Evolutionary conservation across 257 asterid species (phyloP), one percentile per base, ranked within the genome.

Genomic region (Scutellaria barbata): DNA sequence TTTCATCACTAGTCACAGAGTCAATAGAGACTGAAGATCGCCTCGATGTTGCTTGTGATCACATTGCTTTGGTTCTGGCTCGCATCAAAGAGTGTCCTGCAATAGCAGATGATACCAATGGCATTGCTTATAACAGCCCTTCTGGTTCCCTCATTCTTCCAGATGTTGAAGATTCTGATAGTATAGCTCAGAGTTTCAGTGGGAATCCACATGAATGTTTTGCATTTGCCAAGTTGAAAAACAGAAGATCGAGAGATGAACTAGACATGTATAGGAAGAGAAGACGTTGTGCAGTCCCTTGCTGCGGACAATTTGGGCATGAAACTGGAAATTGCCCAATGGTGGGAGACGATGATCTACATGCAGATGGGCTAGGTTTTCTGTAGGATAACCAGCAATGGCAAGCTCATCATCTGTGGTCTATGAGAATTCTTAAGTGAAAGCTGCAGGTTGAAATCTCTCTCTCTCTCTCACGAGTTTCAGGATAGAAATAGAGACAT

Each of bases 161-260:
- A 13, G 87, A 80, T 40, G 88, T 87, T 30, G 95, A 82, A 73
- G 90, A 85, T 67, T 84, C 88, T 61, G 83, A 80, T 40, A 62
- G 90, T 11, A 78, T 85, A 30, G 82, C 81, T 37, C 89, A 83
- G 48, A 85, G 78, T 53, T 83, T 78, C 66, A 73, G 69, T 6
- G 76, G 69, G 17, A 71, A 82, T 58, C 68, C 76, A 35, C 70
- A 76, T 0, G 85, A 75, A 5, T 79, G 76, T 73, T 59, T 79
- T 25, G 66, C 76, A 43, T 72, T 77, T 55, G 67, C 72, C 59
- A 84, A 82, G 85, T 51, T 79, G 74, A 78, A 80, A 64, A 86
- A 80, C 52, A 61, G 82, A 77, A 72, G 77, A 71, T 60, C 72
- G 6, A 80, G 86, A 78, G 85, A 85, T 68, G 90, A 82, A 41